A percentile compares a stretch with the other conserved stretches of the same genome.
Conservation (phyloP, 495 filamentous ascomycete species). For the Penicillium pulvis region DNA sequence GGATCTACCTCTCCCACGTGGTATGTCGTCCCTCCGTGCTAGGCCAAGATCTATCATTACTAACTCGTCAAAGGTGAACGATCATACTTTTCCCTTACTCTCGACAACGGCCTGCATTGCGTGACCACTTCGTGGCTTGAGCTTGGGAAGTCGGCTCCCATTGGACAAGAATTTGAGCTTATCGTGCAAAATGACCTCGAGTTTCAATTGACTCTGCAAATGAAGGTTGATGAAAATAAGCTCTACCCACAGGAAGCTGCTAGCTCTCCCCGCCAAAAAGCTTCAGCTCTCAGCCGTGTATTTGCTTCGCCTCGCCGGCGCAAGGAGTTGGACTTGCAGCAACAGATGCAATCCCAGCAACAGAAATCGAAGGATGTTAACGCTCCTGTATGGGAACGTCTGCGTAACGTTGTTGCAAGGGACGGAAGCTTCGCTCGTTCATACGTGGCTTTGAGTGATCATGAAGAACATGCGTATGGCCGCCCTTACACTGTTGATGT, state of each 20-base stretch:
- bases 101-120: conserved; percentile 97
- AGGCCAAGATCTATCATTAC: conserved; percentile 18
- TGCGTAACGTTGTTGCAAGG: conserved; percentile 80
- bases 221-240: conserved; percentile 81
- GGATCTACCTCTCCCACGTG: conserved; percentile 85
- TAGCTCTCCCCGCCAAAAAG: conserved; percentile 62
- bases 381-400: conserved; percentile 71
- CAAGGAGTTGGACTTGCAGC: conserved; percentile 84
- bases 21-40: conserved; percentile 51
- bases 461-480: conserved; percentile 83
- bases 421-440: conserved; percentile 93
- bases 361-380: conserved; percentile 71
- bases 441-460: conserved; percentile 89
- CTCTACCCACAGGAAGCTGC: conserved; percentile 51
- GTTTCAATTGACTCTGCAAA: conserved; percentile 94
- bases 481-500: conserved; percentile 84
- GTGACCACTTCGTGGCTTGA: conserved; percentile 96
- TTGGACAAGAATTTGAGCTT: conserved; percentile 97
- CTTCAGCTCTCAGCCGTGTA: conserved; percentile 85
- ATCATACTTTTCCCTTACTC: conserved; percentile 88
- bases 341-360: conserved; percentile 73
- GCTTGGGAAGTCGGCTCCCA: conserved; percentile 87
- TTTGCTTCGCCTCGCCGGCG: conserved; percentile 94
- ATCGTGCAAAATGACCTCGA: conserved; percentile 96
- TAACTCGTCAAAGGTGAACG: conserved; percentile 67